Evolutionary conservation across 192 early-diverging fungal species (phyloP).

Genomic region (Coemansia sp.): DNA sequence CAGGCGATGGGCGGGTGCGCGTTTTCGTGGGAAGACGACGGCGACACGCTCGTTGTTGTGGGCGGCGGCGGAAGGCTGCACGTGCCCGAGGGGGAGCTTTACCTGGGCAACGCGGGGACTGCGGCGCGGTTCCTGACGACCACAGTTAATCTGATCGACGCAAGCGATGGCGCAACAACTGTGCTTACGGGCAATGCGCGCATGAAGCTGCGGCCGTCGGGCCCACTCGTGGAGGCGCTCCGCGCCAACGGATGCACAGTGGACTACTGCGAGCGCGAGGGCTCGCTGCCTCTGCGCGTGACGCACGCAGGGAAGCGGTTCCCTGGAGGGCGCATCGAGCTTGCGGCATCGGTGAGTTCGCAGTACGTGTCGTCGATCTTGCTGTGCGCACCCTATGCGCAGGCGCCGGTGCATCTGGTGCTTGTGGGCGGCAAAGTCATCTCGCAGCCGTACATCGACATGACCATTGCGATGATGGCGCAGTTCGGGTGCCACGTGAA

Average conservation of each 20-base stretch:
- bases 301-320: constrained; percentile 69
- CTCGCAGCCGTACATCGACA: constrained; percentile 98
- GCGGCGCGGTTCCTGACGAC: constrained; percentile 94
- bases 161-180: constrained; percentile 37
- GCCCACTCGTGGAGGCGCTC: constrained; percentile 83
- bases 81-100: constrained; percentile 76
- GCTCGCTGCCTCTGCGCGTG: constrained; percentile 85
- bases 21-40: constrained; percentile 91
- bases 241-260: constrained; percentile 76
- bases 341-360: constrained; percentile 91
- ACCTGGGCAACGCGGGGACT: constrained; percentile 96
- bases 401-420: constrained; percentile 70
- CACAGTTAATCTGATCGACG: constrained; percentile 72
- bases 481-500: constrained; percentile 85
- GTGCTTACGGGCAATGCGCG: constrained; percentile 93
- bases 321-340: constrained; percentile 80
- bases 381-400: constrained; percentile 92
- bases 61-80: constrained; percentile 76
- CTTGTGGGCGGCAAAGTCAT: constrained; percentile 92
- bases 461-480: constrained; percentile 98
- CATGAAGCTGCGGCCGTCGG: constrained; percentile 97
- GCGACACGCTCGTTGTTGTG: constrained; percentile 78
- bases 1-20: constrained; percentile 82
- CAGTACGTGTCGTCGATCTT: constrained; percentile 98
- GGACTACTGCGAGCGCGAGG: constrained; percentile 73